phyloP scores from a whole-genome alignment of 2,329 filamentous ascomycete species.

The Chalara sp. region DNA sequence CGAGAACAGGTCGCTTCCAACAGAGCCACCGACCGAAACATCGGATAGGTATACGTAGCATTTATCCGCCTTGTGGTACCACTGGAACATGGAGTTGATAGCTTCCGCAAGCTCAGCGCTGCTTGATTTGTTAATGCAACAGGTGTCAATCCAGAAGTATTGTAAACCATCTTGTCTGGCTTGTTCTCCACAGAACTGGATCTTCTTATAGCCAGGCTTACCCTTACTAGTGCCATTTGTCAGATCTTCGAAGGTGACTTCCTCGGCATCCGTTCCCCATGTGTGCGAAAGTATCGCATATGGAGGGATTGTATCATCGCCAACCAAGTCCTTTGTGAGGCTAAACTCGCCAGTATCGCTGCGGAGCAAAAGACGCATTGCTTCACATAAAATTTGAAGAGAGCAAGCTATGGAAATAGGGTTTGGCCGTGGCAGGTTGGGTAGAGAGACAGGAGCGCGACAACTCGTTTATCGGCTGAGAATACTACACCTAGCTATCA shows the following conservation, averaged over 20 bases:
- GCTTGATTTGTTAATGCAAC: neutral
- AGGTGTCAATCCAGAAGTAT: constrained; percentile 19
- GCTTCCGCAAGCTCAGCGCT: neutral
- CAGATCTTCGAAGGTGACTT: neutral
- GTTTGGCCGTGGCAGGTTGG: no score
- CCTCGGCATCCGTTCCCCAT: neutral
- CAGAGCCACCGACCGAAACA: no score
- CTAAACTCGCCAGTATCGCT: neutral
- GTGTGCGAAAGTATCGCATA: neutral
- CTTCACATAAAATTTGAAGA: neutral
- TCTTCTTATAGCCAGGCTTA: neutral
- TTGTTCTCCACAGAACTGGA: neutral
- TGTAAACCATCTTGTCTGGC: neutral
- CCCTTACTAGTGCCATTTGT: neutral
- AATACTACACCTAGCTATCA: no score
- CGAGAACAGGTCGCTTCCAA: neutral
- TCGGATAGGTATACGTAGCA: no score
- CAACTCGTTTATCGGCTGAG: no score
- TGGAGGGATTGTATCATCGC: neutral
- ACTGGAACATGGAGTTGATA: neutral
- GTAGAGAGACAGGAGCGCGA: no score
- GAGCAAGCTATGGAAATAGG: neutral
- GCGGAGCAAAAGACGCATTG: neutral
- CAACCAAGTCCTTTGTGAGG: neutral
- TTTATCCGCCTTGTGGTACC: no score